Evolutionary conservation across 2,329 filamentous ascomycete species (phyloP), one percentile per base, ranked within the genome.

Genomic region (Esteya vermicola): DNA sequence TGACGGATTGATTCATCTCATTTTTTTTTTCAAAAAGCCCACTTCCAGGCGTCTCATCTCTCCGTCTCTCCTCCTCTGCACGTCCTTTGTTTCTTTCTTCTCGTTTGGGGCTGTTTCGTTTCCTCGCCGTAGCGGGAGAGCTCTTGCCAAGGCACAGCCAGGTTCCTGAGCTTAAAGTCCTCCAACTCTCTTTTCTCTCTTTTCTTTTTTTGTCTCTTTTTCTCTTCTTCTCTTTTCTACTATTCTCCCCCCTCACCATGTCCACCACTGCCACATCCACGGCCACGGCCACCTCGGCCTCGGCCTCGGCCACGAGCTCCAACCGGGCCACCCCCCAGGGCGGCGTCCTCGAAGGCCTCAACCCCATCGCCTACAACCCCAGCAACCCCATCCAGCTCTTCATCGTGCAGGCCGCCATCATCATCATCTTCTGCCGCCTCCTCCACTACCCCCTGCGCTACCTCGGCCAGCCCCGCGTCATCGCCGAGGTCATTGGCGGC

Each of bases 401-500:
- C 56, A 81, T 83, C 48, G 75, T 83, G 36, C 78, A 57, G 53
- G 55, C 57, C 21, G 66, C 65, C 44, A 78, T 88, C 44, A 84
- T 86, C 52, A 78, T 86, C 51, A 70, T 83, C 42, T 75, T 85
- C 56, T 85, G 79, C 52, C 77, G 80, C 25, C 57, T 82, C 33
- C 65, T 88, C 27, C 77, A 85, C 53, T 84, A 68, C 56, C 81
- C 81, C 22, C 67, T 85, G 3, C 77, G 75, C 42, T 76, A 75
- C 48, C 63, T 85, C 31, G 73, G 77, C 47, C 81, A 86, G 55
- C 82, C 82, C 43, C 72, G 78, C 41, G 82, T 88, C 33, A 50
- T 50, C 31, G 79, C 81, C 38, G 81, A 86, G 63, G 81, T 88
- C 42, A 75, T 86, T 41, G 81, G 78, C 30, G 82, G 82, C 43